Evolutionary conservation across 345 rosid species (phyloP), one percentile per base, ranked within the genome.

Genomic region (Eucalyptus erythrocorys): DNA sequence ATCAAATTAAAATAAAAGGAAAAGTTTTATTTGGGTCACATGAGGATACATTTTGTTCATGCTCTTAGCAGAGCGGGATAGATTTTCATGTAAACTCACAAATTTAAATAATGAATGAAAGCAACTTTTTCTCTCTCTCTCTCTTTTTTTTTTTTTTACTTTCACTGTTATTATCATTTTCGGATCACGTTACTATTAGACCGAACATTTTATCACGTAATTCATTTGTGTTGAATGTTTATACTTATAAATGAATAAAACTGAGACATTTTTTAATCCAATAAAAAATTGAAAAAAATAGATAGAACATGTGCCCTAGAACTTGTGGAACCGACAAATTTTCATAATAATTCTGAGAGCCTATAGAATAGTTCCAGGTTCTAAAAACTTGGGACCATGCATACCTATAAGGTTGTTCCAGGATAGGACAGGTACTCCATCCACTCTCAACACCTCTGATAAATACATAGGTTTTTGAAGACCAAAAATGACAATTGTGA

Each of bases 141-240:
- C 0, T 3, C 0, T 7, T 1, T 1, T 4, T 2, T 22, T 43
- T 43, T 43, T 4, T 55, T 55, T 24, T 0, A 9, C 13, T 24
- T 55, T 55, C 30, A 22, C 8, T 55, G 61, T 55, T 55, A 4
- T 55, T 55, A 10, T 55, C 61, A 26, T 55, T 55, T 55, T 55
- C 30, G 30, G 61, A 55, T 55, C 30, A 55, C 13, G 61, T 55
- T 55, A 55, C 3, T 55, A 4, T 55, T 55, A 55, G 30, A 55
- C 61, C 30, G 13, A 55, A 55, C 61, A 55, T 55, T 55, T 55
- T 55, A 55, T 55, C 61, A 55, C 30, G 30, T 1, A 55, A 24
- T 55, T 55, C 61, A 55, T 22, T 24, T 24, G 61, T 55, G 30
- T 24, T 22, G 61, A 55, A 55, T 24, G 61, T 22, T 55, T 55